Conservation (phyloP, 345 rosid genomes). For the Eucalyptus viminalis region DNA sequence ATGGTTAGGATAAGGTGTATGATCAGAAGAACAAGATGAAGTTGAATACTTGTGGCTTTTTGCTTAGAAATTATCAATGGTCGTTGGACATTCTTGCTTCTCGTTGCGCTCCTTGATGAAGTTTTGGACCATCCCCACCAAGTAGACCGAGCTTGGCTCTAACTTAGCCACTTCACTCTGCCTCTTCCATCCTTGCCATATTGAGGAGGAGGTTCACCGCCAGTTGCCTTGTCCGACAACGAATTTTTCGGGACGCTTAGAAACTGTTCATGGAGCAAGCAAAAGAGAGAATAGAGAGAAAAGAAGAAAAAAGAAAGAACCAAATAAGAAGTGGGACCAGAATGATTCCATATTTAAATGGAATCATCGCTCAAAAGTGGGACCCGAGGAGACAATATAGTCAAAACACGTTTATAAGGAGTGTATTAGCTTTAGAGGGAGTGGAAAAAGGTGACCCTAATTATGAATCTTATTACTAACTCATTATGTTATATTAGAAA, state of each 20-base stretch:
- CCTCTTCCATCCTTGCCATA: not conserved
- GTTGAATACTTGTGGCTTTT: not conserved
- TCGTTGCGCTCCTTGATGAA: conserved; percentile 22
- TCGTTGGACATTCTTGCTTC: not conserved
- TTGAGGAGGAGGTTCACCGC: not conserved
- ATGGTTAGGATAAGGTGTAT: not conserved
- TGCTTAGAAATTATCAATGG: not conserved
- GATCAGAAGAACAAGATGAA: not conserved
- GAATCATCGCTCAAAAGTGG: not conserved
- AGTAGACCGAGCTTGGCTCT: conserved; percentile 33
- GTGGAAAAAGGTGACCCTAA: not conserved
- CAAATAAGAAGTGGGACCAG: not conserved
- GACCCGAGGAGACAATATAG: not conserved
- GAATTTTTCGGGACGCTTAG: not conserved
- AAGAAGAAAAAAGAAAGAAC: not conserved
- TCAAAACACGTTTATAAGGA: not conserved
- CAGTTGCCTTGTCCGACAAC: not conserved
- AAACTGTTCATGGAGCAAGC: not conserved
- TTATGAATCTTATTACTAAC: not conserved
- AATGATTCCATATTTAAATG: not conserved
- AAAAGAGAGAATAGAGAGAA: not conserved
- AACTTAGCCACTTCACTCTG: not conserved
- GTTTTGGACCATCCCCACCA: conserved; percentile 29
- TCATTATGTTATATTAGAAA: not conserved
- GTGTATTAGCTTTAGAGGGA: not conserved